Percentiles rank a stretch among this genome's conserved stretches.
phyloP scores from a whole-genome alignment of 805 yeast genomes.

The Jamesozyma spencerorum region DNA sequence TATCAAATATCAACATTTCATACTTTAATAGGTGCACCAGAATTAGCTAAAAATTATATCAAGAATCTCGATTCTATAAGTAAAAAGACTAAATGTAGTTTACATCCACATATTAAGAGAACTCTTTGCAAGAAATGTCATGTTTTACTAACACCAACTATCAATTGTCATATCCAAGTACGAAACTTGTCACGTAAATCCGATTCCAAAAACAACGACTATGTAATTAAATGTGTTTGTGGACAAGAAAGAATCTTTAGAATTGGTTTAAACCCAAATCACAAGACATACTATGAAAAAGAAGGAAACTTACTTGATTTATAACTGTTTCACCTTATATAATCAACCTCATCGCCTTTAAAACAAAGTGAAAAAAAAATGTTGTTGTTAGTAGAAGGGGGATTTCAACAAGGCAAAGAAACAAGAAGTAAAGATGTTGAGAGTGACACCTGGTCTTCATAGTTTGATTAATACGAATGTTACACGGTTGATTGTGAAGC shows the following conservation, averaged over 20 bases:
- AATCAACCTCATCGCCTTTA: too few relatives aligned
- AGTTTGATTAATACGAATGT: too few relatives aligned
- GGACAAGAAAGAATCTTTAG: constrained; percentile 49
- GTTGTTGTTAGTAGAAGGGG: too few relatives aligned
- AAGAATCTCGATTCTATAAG: constrained; percentile 51
- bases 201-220: constrained; percentile 33
- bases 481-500: too few relatives aligned
- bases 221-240: constrained; percentile 47
- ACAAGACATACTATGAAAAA: constrained; percentile 24
- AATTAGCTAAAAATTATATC: constrained; percentile 47
- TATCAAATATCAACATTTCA: constrained; percentile 44
- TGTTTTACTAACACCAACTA: constrained; percentile 41
- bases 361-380: too few relatives aligned
- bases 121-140: constrained; percentile 61
- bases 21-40: constrained; percentile 12
- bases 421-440: too few relatives aligned
- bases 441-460: too few relatives aligned
- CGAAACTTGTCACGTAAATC: constrained; percentile 8
- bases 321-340: background rate
- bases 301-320: constrained; percentile 12
- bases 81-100: constrained; percentile 55
- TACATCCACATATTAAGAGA: constrained; percentile 60
- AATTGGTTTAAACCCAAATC: constrained; percentile 45
- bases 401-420: too few relatives aligned
- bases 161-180: constrained; percentile 33